Conservation (phyloP, 768 basidiomycete species). For the Pholiota microspora region DNA sequence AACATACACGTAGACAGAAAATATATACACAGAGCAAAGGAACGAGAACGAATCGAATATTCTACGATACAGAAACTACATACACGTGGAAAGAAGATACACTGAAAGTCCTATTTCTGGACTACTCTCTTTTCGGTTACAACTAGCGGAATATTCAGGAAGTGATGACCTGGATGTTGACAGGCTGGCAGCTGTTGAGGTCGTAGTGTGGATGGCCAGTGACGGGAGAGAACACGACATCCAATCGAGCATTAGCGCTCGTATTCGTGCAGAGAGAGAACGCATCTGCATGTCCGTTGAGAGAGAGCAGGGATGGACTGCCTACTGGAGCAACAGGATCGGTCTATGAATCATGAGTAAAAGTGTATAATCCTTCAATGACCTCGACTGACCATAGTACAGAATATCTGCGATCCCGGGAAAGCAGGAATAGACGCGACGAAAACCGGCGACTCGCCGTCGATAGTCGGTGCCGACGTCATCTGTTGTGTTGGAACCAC, state of each 20-base stretch:
- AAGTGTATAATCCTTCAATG: neutral
- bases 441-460: constrained; percentile 43
- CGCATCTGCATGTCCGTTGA: constrained; percentile 37
- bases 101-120: neutral
- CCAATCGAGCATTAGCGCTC: constrained; percentile 37
- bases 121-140: neutral
- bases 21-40: neutral
- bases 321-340: constrained; percentile 23
- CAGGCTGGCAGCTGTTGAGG: constrained; percentile 34
- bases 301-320: constrained; percentile 32
- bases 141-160: neutral
- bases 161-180: constrained; percentile 35
- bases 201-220: constrained; percentile 41
- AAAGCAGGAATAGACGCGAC: constrained; percentile 43
- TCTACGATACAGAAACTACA: neutral
- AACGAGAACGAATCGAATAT: neutral
- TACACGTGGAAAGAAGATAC: neutral
- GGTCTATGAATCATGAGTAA: constrained; percentile 15
- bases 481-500: constrained; percentile 36
- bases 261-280: constrained; percentile 43
- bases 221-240: constrained; percentile 41
- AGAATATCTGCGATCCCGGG: constrained; percentile 40
- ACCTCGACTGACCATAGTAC: constrained; percentile 30
- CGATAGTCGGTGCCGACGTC: constrained; percentile 33
- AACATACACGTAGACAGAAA: neutral